Evolutionary conservation across 805 yeast species (phyloP), one percentile per base, ranked within the genome.

Genomic region (Candida palmyrensis): DNA sequence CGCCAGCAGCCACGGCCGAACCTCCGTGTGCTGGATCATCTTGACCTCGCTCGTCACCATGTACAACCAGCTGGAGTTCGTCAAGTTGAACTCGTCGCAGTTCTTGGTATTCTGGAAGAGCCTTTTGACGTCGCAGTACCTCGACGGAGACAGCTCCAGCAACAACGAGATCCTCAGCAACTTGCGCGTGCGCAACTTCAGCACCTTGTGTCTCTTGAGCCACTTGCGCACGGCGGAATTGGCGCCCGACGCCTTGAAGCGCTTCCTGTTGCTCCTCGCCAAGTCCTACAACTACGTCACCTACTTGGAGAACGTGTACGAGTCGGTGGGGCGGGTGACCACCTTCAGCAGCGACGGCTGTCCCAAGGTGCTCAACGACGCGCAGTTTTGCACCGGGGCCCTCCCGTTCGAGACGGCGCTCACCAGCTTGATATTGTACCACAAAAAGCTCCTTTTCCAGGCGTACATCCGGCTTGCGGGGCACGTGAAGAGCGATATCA

Each of bases 81-180:
- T 66, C 12, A 55, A 54, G 36, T 53, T 66, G 41, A 66, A 66
- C 40, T 61, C 70, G 1, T 65, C 72, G 1, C 71, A 66, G 39
- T 57, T 64, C 33, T 46, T 66, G 23, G 62, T 66, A 5, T 66
- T 65, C 29, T 66, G 71, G 71, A 66, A 66, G 38, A 55, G 62
- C 40, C 49, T 66, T 13, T 53, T 66, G 36, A 66, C 72, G 3
- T 62, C 71, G 1, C 71, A 66, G 32, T 62, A 50, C 29, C 53
- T 60, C 9, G 49, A 59, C 22, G 37, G 57, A 4, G 36, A 43
- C 6, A 26, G 49, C 25, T 32, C 42, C 27, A 40, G 43, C 6
- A 39, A 48, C 5, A 43, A 39, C 11, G 69, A 64, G 30, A 27
- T 26, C 9, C 11, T 26, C 10, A n/a, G 17, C 23, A 64, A 66